Conservation (phyloP, 192 early-diverging fungal genomes). For the Coemansia sp. region DNA sequence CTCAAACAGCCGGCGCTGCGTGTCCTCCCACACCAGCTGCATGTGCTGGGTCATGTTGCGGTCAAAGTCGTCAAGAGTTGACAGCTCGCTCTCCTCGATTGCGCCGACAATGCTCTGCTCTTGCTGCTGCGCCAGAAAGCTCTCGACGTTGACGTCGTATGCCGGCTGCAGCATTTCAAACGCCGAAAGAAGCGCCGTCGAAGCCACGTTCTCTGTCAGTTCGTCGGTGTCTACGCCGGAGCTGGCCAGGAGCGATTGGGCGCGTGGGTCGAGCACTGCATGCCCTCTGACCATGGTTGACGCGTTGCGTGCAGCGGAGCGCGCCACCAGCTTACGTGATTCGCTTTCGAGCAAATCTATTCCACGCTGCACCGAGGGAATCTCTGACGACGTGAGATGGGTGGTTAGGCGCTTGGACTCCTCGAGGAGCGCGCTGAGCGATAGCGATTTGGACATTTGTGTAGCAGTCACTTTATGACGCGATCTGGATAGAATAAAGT, state of each 20-base stretch:
- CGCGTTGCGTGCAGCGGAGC: constrained; percentile 28
- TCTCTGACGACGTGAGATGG: constrained; percentile 61
- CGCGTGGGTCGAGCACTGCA: constrained; percentile 30
- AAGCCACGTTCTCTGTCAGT: constrained; percentile 57
- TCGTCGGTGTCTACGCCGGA: constrained; percentile 75
- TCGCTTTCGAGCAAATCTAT: constrained; percentile 87
- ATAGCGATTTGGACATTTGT: constrained; percentile 14
- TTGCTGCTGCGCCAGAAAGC: constrained; percentile 68
- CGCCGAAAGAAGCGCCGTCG: constrained; percentile 65
- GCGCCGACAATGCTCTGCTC: constrained; percentile 73
- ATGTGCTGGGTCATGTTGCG: constrained; percentile 55
- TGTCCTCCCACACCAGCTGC: constrained; percentile 68
- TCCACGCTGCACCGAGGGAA: constrained; percentile 78
- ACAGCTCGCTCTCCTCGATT: constrained; percentile 63
- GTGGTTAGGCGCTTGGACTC: constrained; percentile 71
- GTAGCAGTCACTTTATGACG: no score
- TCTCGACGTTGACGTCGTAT: constrained; percentile 81
- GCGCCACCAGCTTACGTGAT: constrained; percentile 67
- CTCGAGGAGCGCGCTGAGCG: constrained; percentile 58
- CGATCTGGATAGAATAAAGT: no score
- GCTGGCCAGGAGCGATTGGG: constrained; percentile 72
- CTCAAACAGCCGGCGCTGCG: constrained; percentile 72
- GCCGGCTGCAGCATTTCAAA: constrained; percentile 71
- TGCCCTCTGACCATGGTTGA: constrained; percentile 4
- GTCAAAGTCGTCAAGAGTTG: constrained; percentile 67